Evolutionary conservation across 768 basidiomycete species (phyloP), one percentile per base, ranked within the genome.

Genomic region (Hortiboletus flavorubellus): DNA sequence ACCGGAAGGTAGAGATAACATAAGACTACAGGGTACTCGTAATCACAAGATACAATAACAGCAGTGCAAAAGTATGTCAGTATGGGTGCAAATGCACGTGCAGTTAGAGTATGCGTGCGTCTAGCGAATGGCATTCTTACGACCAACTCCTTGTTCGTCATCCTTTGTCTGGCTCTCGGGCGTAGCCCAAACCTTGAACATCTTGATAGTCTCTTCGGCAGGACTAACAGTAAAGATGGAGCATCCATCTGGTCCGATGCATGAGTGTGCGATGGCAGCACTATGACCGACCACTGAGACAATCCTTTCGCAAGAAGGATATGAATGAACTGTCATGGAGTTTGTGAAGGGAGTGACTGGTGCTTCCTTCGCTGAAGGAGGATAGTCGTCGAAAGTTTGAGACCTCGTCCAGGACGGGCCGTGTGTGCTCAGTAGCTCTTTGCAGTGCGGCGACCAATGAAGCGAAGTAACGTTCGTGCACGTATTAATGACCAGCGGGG

Each of bases 371-470:
- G 58, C 39, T 11, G 60, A 50, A 23, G 64, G 60, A 12, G 66
- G 61, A n/a, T 45, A 35, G 4, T 59, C 62, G 9, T 59, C 54
- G 23, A 60, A 37, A 15, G 41, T 37, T 42, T 71, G 71, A 34
- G 61, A 54, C 37, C 43, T 56, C 10, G 56, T 56, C 70, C 72
- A 71, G 31, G 56, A 64, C 47, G 67, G 67, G 53, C 73, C 91
- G 62, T 93, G 90, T 3, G 91, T 89, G 41, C 84, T 89, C n/a
- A 96, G 71, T 35, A 97, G 71, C 64, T 96, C 93, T 60, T 91
- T 91, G 64, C 85, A 85, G 58, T 92, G 87, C 5, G 85, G 82
- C 15, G 91, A 89, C 75, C 82, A 89, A 58, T 80, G 76, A 51
- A 84, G 75, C 16, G 80, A 85, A 46, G 82, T 85, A 49, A 86